Percentiles rank a stretch among this genome's conserved stretches.
Evolutionary conservation across 1,284 basidiomycete genomes (phyloP).

Genomic region (Rhizoctonia solani): DNA sequence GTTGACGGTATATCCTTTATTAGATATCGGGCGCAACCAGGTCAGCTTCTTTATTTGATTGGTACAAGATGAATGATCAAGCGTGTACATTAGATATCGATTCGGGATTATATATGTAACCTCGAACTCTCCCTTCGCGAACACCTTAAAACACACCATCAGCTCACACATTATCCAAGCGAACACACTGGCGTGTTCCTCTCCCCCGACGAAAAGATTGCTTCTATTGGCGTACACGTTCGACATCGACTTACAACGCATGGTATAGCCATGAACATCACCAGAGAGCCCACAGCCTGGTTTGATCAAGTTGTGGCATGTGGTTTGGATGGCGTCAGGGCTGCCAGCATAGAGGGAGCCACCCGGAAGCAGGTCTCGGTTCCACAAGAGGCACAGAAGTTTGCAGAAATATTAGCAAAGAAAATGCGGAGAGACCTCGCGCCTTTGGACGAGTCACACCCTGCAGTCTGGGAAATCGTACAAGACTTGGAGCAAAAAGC

Average conservation of each 20-base stretch:
- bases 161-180: constrained; percentile 56
- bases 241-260: constrained; percentile 92
- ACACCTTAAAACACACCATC: constrained; percentile 63
- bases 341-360: constrained; percentile 51
- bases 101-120: constrained; percentile 73
- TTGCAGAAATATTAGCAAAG: constrained; percentile 42
- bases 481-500: constrained; percentile 33
- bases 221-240: constrained; percentile 95
- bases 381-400: constrained; percentile 38
- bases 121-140: constrained; percentile 65
- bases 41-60: constrained; percentile 44
- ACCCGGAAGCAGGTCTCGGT: constrained; percentile 35
- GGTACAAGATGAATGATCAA: not conserved
- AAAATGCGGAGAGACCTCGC: constrained; percentile 45
- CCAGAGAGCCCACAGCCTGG: constrained; percentile 76
- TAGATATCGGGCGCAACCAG: constrained; percentile 71
- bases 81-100: constrained; percentile 41
- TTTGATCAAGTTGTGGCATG: constrained; percentile 91
- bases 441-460: constrained; percentile 44
- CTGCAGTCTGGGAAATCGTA: constrained; percentile 40
- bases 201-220: constrained; percentile 70
- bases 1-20: constrained; percentile 91
- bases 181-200: constrained; percentile 81
- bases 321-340: constrained; percentile 84
- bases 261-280: constrained; percentile 94